A percentile compares a stretch with the other conserved stretches of the same genome.
Evolutionary conservation across 2,329 filamentous ascomycete genomes (phyloP).

Genomic region (Parastagonospora nodorum): DNA sequence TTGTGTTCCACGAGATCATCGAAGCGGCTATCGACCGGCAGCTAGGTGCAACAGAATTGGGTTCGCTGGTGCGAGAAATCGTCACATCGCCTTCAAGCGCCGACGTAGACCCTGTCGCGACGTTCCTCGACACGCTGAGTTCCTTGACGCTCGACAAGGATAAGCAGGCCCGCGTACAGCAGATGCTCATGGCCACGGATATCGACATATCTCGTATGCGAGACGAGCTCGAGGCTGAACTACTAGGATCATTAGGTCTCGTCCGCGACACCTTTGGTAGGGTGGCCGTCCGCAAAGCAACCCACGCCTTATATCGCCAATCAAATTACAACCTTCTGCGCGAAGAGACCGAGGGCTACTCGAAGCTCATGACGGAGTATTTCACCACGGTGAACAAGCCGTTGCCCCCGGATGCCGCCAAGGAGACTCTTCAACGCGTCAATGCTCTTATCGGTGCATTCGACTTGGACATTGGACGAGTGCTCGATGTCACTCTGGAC

Average conservation of each 20-base stretch:
- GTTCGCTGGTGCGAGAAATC: constrained; percentile 74
- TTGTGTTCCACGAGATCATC: constrained; percentile 83
- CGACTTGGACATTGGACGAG: constrained; percentile 92
- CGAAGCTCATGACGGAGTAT: constrained; percentile 92
- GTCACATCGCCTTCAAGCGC: constrained; percentile 59
- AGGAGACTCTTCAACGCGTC: constrained; percentile 86
- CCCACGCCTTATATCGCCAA: constrained; percentile 91
- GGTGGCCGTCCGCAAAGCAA: constrained; percentile 85
- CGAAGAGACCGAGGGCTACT: constrained; percentile 96
- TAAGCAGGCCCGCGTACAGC: constrained; percentile 61
- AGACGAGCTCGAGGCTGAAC: constrained; percentile 76
- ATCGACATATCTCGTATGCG: constrained; percentile 77
- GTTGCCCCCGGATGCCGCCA: constrained; percentile 75
- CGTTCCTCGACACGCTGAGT: constrained; percentile 84
- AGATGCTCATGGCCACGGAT: constrained; percentile 73
- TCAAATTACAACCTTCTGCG: constrained; percentile 95
- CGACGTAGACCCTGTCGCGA: constrained; percentile 55
- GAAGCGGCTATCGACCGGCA: constrained; percentile 73
- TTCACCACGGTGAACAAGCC: constrained; percentile 84
- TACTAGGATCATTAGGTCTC: constrained; percentile 77
- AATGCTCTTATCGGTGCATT: constrained; percentile 97
- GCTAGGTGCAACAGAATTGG: constrained; percentile 71
- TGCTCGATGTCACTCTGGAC: constrained; percentile 91
- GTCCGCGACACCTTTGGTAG: constrained; percentile 84
- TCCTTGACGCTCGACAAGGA: constrained; percentile 76